Conservation (phyloP, 163 green algal genomes). For the Chlorella variabilis region DNA sequence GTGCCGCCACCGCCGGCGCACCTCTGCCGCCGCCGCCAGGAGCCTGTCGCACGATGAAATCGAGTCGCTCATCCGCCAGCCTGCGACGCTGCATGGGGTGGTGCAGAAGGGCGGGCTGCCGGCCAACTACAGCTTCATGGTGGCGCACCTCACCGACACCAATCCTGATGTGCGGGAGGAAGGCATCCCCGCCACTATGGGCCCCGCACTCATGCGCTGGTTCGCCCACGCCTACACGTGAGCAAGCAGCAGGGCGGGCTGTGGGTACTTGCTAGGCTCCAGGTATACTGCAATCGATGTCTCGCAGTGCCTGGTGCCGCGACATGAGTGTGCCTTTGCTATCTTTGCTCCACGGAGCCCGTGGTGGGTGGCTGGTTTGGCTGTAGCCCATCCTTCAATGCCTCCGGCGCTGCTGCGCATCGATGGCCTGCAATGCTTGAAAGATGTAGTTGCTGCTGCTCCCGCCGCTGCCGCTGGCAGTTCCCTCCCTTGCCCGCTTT, state of each 20-base stretch:
- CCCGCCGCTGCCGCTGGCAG: no score
- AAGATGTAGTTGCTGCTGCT: no score
- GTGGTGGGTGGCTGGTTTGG: no score
- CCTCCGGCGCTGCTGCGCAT: no score
- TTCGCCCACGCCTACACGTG: slow-evolving; percentile 31
- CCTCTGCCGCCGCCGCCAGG: background rate
- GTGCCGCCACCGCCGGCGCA: background rate
- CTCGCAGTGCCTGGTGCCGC: no score
- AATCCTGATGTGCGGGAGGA: slow-evolving; percentile 16
- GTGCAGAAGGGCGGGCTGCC: slow-evolving; percentile 35
- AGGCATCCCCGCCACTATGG: slow-evolving; percentile 24
- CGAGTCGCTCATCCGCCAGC: slow-evolving; percentile 13
- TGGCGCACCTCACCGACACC: slow-evolving; percentile 30
- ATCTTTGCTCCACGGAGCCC: no score
- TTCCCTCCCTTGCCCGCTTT: no score
- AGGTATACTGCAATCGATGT: no score
- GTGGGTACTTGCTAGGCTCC: no score
- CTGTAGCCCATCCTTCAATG: no score
- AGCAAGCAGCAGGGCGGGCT: background rate
- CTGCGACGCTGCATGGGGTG: background rate
- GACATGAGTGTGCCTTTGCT: no score
- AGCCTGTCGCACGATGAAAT: background rate
- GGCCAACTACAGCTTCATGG: slow-evolving; percentile 20
- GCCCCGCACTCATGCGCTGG: slow-evolving; percentile 18
- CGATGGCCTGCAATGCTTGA: no score